Percentiles rank a stretch among this genome's conserved stretches.
Evolutionary conservation across 495 filamentous ascomycete species (phyloP).

Genomic region (Terfezia claveryi): DNA sequence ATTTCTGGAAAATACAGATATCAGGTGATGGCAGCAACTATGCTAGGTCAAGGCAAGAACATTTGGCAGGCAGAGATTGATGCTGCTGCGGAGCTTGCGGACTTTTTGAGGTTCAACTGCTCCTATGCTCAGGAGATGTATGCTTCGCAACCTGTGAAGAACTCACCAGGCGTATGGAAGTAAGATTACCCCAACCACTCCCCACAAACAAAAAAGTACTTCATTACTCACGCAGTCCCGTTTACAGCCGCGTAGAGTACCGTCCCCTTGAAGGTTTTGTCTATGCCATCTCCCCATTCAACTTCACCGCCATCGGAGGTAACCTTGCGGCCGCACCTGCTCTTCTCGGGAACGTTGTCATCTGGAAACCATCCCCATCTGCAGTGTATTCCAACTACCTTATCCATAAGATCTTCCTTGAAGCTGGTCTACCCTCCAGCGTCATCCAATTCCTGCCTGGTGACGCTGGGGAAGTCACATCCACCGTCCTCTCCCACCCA

Average conservation of each 20-base stretch:
- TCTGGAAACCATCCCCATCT: slow-evolving; percentile 73
- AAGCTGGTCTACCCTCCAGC: slow-evolving; percentile 56
- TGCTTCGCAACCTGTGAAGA: slow-evolving; percentile 56
- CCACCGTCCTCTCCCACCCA: slow-evolving; percentile 40
- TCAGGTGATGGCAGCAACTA: slow-evolving; percentile 78
- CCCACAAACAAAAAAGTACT: background rate
- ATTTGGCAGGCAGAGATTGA: slow-evolving; percentile 95
- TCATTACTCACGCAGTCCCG: slow-evolving; percentile 4
- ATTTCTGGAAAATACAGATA: slow-evolving; percentile 78
- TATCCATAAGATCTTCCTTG: slow-evolving; percentile 65
- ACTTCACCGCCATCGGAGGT: slow-evolving; percentile 70
- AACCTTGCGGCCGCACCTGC: slow-evolving; percentile 54
- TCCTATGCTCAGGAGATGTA: slow-evolving; percentile 75
- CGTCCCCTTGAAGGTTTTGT: slow-evolving; percentile 71
- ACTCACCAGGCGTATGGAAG: slow-evolving; percentile 64
- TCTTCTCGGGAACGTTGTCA: slow-evolving; percentile 63
- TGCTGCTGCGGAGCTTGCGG: slow-evolving; percentile 70
- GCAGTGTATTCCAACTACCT: slow-evolving; percentile 54
- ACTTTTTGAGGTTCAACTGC: slow-evolving; percentile 82
- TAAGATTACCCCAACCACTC: slow-evolving; percentile 2
- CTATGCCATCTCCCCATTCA: slow-evolving; percentile 70
- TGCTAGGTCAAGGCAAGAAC: slow-evolving; percentile 89
- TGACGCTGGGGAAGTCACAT: slow-evolving; percentile 50
- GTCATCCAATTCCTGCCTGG: slow-evolving; percentile 73
- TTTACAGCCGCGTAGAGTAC: slow-evolving; percentile 43